Evolutionary conservation across 2,329 filamentous ascomycete species (phyloP), one percentile per base, ranked within the genome.

Genomic region (Penicillium freii): DNA sequence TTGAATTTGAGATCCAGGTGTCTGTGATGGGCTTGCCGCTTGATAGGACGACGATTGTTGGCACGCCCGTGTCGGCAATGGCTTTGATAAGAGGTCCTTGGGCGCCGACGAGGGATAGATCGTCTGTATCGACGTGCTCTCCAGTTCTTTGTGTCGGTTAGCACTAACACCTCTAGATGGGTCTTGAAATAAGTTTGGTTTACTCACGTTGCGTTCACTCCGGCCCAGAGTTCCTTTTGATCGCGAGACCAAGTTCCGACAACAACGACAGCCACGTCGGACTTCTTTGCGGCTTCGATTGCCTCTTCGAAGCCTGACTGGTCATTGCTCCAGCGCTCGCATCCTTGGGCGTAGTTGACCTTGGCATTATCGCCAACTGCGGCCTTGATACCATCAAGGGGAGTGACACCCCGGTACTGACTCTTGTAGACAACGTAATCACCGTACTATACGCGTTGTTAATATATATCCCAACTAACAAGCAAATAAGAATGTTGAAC

Each of bases 221-320:
- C 85, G 55, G 76, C 72, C 88, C 87, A 91, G 3, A 91, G 82
- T 70, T 91, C 84, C 51, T 80, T 77, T 68, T 91, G 88, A 66
- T 92, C 89, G 48, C 88, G 82, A 27, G 84, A 86, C 89, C 88
- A 91, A 9, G 88, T 91, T 33, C 88, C 89, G 1, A 91, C 87
- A 0, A 91, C 79, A 0, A 91, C 87, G 5, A 91, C 81, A 6
- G 88, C 88, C 2, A 91, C 83, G 65, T 91, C 88, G 3, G 88
- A 87, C 10, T 80, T 81, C 65, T 86, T 77, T 1, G 87, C 87
- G 0, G 83, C 84, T 0, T 82, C 76, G n/a, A 91, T 72, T 7
- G 89, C 89, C 66, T 85, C 87, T 0, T 79, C 71, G 62, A 91
- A 89, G 1, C 85, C 86, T 5, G 85, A 87, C 61, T 90, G 77